Conservation (phyloP, 768 basidiomycete species). For the Suillus subaureus region DNA sequence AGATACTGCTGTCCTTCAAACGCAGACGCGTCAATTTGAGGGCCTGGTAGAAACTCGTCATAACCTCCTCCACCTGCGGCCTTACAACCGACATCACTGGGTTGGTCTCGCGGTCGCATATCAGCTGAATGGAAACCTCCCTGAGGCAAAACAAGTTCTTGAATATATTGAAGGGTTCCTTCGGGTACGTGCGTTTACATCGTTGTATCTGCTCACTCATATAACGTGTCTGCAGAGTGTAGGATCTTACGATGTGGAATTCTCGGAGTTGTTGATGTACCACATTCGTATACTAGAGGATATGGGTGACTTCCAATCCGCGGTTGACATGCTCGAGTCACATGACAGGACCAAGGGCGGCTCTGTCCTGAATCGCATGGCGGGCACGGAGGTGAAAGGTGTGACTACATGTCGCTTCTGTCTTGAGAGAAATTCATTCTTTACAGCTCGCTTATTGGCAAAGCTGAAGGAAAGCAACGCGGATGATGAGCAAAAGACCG, state of each 20-base stretch:
- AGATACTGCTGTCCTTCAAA: conserved; percentile 87
- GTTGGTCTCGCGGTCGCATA: conserved; percentile 86
- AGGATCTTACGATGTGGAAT: conserved; percentile 77
- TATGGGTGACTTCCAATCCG: conserved; percentile 60
- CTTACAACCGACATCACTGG: conserved; percentile 88
- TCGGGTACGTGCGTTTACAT: conserved; percentile 49
- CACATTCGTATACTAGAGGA: conserved; percentile 77
- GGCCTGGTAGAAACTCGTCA: conserved; percentile 81
- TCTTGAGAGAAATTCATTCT: conserved; percentile 6
- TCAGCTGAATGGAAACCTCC: conserved; percentile 75
- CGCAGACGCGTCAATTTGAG: conserved; percentile 83
- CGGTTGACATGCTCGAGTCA: conserved; percentile 61
- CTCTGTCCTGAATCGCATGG: conserved; percentile 69
- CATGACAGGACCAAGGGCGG: conserved; percentile 56
- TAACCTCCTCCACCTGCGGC: conserved; percentile 76
- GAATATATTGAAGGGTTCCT: conserved; percentile 71
- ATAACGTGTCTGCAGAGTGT: conserved; percentile 53
- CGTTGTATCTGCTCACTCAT: conserved; percentile 1
- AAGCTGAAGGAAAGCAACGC: conserved; percentile 41
- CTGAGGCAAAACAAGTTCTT: conserved; percentile 70
- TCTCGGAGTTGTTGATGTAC: conserved; percentile 81
- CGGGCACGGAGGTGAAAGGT: conserved; percentile 73
- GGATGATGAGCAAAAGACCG: conserved; percentile 22
- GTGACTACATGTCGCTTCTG: conserved; percentile 10
- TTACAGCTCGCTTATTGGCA: conserved; percentile 74